Evolutionary conservation across 371 early-diverging fungal species (phyloP).

Genomic region (Saksenaea vasiformis): DNA sequence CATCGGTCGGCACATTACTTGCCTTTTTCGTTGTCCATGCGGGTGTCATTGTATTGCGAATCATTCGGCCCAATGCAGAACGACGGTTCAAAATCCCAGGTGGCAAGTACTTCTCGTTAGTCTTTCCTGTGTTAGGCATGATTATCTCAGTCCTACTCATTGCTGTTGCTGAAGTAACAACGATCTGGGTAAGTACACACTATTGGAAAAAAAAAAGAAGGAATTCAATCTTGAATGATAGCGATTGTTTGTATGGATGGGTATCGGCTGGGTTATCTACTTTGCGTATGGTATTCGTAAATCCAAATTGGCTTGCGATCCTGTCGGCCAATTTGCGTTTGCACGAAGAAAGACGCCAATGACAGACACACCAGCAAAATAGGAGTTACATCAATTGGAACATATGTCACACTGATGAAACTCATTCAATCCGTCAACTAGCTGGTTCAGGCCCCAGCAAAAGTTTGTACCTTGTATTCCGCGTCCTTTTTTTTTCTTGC

Average conservation of each 20-base stretch:
- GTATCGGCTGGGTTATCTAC: conserved; percentile 73
- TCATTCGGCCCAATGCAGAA: conserved; percentile 70
- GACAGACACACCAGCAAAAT: not conserved
- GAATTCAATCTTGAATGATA: not conserved
- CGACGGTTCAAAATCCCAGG: conserved; percentile 84
- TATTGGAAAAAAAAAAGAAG: not conserved
- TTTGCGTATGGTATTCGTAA: conserved; percentile 63
- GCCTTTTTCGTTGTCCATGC: conserved; percentile 85
- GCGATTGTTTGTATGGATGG: conserved; percentile 68
- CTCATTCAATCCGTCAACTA: no score
- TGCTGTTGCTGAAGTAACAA: conserved; percentile 60
- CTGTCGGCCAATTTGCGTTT: conserved; percentile 32
- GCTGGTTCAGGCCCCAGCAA: no score
- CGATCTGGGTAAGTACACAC: conserved; percentile 46
- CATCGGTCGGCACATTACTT: conserved; percentile 83
- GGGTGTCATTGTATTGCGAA: conserved; percentile 76
- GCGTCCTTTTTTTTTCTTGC: no score
- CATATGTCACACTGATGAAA: no score
- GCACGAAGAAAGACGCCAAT: not conserved
- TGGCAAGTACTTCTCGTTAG: conserved; percentile 43
- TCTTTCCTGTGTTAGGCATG: conserved; percentile 68
- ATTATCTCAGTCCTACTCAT: conserved; percentile 61
- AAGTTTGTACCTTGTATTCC: no score
- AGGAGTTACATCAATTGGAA: not conserved
- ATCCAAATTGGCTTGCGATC: conserved; percentile 53